Base-by-base conservation (phyloP, 2,329 filamentous ascomycete species). In the Didymella keratinophila region DNA sequence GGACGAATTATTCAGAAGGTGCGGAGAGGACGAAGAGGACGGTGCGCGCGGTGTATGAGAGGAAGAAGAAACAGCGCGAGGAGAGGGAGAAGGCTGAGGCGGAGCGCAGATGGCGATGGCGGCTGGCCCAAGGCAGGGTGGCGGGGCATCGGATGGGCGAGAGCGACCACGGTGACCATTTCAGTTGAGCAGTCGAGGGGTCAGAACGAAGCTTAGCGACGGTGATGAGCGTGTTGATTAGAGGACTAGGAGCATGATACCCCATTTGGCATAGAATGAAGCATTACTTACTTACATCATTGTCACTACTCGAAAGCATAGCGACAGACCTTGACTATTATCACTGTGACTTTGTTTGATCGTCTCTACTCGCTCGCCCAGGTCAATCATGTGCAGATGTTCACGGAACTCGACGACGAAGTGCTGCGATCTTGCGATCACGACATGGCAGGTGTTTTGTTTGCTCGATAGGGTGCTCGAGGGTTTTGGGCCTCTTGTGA, bases 41-140 rank as follows among this genome's bases (percentile, higher is more conserved):
- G 2, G 87, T 99, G 0, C 82, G 89, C 50, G 95, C 93, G 3
- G 92, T 99, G 1, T 99, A 97, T 77, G 92, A 97, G 82, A 84
- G 95, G 61, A 97, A 97, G 83, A 95, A 89, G 80, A 86, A 83
- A 73, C 70, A 81, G 58, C 82, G 93, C 16, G 78, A 89, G 70
- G 81, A 86, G 58, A 64, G 74, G 49, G 82, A 85, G 65, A 72
- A 69, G 52, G 72, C 74, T 16, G 78, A 79, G 47, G 74, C 67
- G 55, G 77, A 79, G 58, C 66, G 68, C 47, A 62, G 72, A 49
- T 74, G 72, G 63, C 62, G 71, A 42, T 75, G 72, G 73, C 77
- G 75, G 59, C 59, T 79, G 52, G 79, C 84, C 46, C 78, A 78
- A 54, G 77, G 83, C 14, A 73, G 86, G 34, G 78, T 81, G 61